Percentiles rank a stretch among this genome's conserved stretches.
Evolutionary conservation across 805 yeast species (phyloP).

Genomic region (Hanseniaspora guilliermondii): DNA sequence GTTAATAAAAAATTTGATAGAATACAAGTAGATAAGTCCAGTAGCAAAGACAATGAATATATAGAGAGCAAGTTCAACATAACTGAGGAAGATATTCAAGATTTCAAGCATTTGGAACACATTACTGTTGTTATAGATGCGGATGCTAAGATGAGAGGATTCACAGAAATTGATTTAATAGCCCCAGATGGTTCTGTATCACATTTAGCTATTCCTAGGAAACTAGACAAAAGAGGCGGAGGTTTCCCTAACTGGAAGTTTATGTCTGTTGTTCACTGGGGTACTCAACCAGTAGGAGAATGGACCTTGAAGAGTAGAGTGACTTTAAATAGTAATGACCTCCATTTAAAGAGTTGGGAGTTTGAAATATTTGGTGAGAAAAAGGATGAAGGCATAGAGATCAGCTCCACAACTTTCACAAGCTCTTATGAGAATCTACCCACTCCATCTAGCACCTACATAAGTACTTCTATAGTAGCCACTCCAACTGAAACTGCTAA

Average conservation of each 20-base stretch:
- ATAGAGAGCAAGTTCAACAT: constrained; percentile 35
- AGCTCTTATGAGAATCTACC: background rate
- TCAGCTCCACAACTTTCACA: background rate
- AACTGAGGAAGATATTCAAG: constrained; percentile 35
- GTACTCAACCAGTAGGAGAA: constrained; percentile 76
- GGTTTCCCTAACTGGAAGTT: constrained; percentile 82
- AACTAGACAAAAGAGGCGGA: constrained; percentile 38
- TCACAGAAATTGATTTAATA: constrained; percentile 45
- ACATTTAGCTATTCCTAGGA: constrained; percentile 57
- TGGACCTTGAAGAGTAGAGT: constrained; percentile 67
- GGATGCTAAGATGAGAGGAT: constrained; percentile 55
- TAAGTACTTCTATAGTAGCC: background rate
- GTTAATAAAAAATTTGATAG: constrained; percentile 55
- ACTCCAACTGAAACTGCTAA: background rate
- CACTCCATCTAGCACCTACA: background rate
- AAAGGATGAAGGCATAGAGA: constrained; percentile 14
- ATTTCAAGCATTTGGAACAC: constrained; percentile 64
- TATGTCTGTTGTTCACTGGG: constrained; percentile 98
- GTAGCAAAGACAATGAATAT: constrained; percentile 18
- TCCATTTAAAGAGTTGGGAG: constrained; percentile 55
- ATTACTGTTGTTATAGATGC: constrained; percentile 70
- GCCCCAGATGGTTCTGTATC: constrained; percentile 72
- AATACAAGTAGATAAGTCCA: constrained; percentile 25
- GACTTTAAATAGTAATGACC: constrained; percentile 28
- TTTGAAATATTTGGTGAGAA: constrained; percentile 73